Conservation (phyloP, 1,284 basidiomycete species). For the Boletus sp. region DNA sequence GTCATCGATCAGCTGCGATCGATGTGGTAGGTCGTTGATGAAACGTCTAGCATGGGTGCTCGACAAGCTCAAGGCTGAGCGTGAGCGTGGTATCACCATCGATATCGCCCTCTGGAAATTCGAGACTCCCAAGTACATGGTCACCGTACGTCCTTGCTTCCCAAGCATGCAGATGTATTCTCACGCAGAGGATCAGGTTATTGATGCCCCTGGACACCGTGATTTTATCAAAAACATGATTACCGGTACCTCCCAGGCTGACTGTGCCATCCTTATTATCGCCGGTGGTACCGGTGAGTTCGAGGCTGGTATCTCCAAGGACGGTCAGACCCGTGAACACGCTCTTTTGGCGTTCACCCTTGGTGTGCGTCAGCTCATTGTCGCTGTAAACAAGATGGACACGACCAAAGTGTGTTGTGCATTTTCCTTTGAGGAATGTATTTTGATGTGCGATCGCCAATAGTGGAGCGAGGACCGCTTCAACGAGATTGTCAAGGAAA, state of each 20-base stretch:
- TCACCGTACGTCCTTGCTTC: constrained; percentile 59
- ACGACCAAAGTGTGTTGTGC: constrained; percentile 72
- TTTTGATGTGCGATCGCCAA: constrained; percentile 13
- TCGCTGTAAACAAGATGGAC: constrained; percentile 99
- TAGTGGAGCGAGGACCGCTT: constrained; percentile 99
- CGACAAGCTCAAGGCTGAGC: constrained; percentile 99
- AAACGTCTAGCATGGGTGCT: constrained; percentile 86
- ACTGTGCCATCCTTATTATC: constrained; percentile 99
- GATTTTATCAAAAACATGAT: constrained; percentile 99
- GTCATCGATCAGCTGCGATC: constrained; percentile 31
- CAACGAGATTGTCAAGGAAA: constrained; percentile 99
- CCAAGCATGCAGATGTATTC: constrained; percentile 1
- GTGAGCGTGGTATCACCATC: constrained; percentile 99
- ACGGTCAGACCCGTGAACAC: constrained; percentile 99
- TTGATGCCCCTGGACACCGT: constrained; percentile 99
- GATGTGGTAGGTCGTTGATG: constrained; percentile 22
- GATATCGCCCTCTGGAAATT: constrained; percentile 99
- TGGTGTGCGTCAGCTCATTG: constrained; percentile 99
- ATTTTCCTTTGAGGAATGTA: not conserved
- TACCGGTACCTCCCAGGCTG: constrained; percentile 99
- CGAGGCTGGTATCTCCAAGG: constrained; percentile 99
- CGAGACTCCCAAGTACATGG: constrained; percentile 91
- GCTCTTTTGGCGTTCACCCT: constrained; percentile 99
- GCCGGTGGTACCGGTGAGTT: constrained; percentile 99
- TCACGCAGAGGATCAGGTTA: constrained; percentile 56